A percentile compares a stretch with the other conserved stretches of the same genome.
Evolutionary conservation across 163 green algal genomes (phyloP).

Genomic region (Scenedesmus sp.): DNA sequence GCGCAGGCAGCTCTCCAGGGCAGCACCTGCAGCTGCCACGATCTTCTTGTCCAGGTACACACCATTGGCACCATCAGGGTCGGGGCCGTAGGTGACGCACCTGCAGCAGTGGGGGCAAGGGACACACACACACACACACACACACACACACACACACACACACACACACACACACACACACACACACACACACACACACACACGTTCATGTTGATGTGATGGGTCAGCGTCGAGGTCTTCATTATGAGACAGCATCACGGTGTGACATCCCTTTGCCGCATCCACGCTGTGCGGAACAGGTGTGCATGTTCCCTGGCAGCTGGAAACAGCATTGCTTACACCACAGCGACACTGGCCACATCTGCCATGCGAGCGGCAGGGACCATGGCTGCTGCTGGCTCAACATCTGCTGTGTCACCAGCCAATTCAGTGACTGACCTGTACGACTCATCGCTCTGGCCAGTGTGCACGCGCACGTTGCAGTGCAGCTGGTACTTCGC

Average conservation of each 20-base stretch:
- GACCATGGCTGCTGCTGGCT: background rate
- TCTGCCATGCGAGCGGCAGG: background rate
- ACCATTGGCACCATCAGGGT: conserved; percentile 53
- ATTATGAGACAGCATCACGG: too few relatives aligned
- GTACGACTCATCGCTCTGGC: conserved; percentile 11
- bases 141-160: too few relatives aligned
- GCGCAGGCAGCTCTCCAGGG: conserved; percentile 42
- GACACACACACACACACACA: too few relatives aligned
- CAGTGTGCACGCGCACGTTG: conserved; percentile 40
- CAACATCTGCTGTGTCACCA: background rate
- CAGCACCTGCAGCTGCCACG: conserved; percentile 23
- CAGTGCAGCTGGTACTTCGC: conserved; percentile 85
- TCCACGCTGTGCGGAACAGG: too few relatives aligned
- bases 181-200: too few relatives aligned
- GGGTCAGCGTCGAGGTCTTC: too few relatives aligned
- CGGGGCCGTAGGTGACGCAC: conserved; percentile 29
- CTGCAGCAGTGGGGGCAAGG: background rate
- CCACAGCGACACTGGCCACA: too few relatives aligned
- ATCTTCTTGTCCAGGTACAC: conserved; percentile 59
- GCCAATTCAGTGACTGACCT: background rate
- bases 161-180: too few relatives aligned
- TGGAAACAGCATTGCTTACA: background rate
- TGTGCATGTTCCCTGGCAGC: background rate
- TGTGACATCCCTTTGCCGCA: too few relatives aligned
- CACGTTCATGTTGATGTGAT: too few relatives aligned